phyloP scores from a whole-genome alignment of 1,139 yeast genomes.

The Taphrina confusa region DNA sequence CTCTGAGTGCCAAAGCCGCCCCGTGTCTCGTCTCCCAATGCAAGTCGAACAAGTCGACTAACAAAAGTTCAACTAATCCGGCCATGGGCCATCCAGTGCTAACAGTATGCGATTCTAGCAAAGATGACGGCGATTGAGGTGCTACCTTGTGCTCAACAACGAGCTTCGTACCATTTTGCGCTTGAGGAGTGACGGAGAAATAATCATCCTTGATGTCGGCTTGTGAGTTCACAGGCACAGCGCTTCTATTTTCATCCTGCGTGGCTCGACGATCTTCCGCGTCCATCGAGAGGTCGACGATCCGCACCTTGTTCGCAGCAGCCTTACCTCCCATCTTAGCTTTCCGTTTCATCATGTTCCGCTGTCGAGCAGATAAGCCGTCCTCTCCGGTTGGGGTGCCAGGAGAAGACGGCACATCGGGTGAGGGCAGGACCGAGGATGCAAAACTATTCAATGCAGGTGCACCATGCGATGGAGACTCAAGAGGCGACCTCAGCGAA shows the following conservation, averaged over 20 bases:
- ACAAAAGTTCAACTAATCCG: conserved; percentile 85
- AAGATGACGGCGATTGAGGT: conserved; percentile 66
- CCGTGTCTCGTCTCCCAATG: conserved; percentile 97
- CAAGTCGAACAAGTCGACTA: conserved; percentile 79
- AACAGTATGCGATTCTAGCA: conserved; percentile 59
- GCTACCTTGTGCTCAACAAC: conserved; percentile 80
- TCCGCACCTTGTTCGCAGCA: conserved; percentile 54
- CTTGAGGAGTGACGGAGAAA: conserved; percentile 70
- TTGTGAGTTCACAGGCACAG: not conserved
- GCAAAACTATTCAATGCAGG: conserved; percentile 3
- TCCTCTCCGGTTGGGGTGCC: conserved; percentile 38
- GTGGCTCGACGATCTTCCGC: conserved; percentile 50
- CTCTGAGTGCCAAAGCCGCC: conserved; percentile 88
- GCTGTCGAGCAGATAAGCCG: conserved; percentile 62
- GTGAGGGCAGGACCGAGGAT: not conserved
- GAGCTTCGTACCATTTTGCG: conserved; percentile 68
- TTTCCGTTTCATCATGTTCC: conserved; percentile 90
- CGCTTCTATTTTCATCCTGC: not conserved
- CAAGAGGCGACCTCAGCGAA: not conserved
- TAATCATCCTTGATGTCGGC: conserved; percentile 30
- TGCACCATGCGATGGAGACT: not conserved
- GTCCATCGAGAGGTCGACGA: conserved; percentile 75
- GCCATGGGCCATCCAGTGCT: conserved; percentile 93
- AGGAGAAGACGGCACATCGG: conserved; percentile 40
- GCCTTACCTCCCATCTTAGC: conserved; percentile 76